Evolutionary conservation across 768 basidiomycete genomes (phyloP).

Genomic region (Calocera cornea): DNA sequence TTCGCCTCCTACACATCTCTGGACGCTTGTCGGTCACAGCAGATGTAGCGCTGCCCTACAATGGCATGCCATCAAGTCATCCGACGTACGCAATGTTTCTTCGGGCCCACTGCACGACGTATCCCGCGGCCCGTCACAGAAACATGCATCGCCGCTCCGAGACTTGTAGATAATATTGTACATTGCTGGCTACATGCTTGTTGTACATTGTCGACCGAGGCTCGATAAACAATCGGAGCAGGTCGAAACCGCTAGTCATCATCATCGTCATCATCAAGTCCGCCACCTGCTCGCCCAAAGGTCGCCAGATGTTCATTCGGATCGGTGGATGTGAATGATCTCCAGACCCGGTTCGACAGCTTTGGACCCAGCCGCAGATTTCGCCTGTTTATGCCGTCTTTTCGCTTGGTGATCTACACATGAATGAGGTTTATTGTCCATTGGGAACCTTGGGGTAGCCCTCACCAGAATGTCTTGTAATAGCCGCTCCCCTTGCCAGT

Average conservation of each 20-base stretch:
- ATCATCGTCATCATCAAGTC: background rate
- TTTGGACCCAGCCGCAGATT: background rate
- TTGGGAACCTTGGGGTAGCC: background rate
- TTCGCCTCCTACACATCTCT: no score
- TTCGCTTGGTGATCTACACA: background rate
- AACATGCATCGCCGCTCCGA: no score
- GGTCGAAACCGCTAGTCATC: background rate
- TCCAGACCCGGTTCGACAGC: background rate
- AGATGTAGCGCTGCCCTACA: no score
- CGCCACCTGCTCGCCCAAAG: background rate
- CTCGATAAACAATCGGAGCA: no score
- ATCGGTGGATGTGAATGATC: background rate
- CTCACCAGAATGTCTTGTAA: background rate
- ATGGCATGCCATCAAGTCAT: no score
- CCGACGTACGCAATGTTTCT: no score
- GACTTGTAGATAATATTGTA: no score
- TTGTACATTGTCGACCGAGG: no score
- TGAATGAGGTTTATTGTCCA: background rate
- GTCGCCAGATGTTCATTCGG: background rate
- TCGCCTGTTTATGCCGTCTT: background rate
- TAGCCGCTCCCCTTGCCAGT: background rate
- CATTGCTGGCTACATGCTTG: no score
- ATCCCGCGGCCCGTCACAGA: no score
- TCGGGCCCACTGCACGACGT: no score
- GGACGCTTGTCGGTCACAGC: no score